Evolutionary conservation across 305 asterid species (phyloP).

Genomic region (Fraxinus platypoda): DNA sequence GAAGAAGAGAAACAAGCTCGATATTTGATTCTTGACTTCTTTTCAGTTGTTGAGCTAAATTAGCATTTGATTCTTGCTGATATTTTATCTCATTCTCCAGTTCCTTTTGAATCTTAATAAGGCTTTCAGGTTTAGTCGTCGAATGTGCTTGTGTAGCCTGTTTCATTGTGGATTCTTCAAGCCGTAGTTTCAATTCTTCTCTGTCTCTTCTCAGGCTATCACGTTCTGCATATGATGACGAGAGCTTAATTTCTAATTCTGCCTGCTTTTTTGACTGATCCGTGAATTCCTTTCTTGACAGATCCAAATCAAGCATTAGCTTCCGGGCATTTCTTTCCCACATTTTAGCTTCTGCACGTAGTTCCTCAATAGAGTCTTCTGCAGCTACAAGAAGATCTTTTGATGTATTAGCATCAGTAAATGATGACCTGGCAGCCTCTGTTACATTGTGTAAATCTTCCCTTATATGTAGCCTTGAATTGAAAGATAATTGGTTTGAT

Average conservation of each 20-base stretch:
- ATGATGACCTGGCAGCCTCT: slow-evolving; percentile 35
- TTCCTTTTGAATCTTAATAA: slow-evolving; percentile 47
- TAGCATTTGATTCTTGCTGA: slow-evolving; percentile 59
- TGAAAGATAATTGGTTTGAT: slow-evolving; percentile 39
- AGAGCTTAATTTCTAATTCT: slow-evolving; percentile 62
- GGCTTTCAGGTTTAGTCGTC: slow-evolving; percentile 39
- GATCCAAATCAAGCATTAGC: slow-evolving; percentile 71
- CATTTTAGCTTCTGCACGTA: slow-evolving; percentile 86
- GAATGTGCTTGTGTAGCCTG: slow-evolving; percentile 34
- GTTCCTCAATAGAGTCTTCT: slow-evolving; percentile 69
- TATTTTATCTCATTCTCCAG: slow-evolving; percentile 68
- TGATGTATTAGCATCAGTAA: slow-evolving; percentile 40
- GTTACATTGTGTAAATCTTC: slow-evolving; percentile 39
- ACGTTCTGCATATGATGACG: slow-evolving; percentile 53
- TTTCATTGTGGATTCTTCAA: slow-evolving; percentile 35
- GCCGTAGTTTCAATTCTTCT: slow-evolving; percentile 40
- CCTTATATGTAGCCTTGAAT: slow-evolving; percentile 32
- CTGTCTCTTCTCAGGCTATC: slow-evolving; percentile 59
- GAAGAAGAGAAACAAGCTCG: slow-evolving; percentile 81
- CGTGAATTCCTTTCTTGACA: slow-evolving; percentile 53
- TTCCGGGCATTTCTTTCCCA: slow-evolving; percentile 96
- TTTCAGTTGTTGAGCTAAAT: slow-evolving; percentile 60
- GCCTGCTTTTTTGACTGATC: slow-evolving; percentile 66
- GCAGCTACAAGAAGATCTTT: slow-evolving; percentile 63
- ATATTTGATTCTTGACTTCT: slow-evolving; percentile 83